Base-by-base conservation (phyloP, 1,284 basidiomycete genomes). In the Butyriboletus appendiculatus region DNA sequence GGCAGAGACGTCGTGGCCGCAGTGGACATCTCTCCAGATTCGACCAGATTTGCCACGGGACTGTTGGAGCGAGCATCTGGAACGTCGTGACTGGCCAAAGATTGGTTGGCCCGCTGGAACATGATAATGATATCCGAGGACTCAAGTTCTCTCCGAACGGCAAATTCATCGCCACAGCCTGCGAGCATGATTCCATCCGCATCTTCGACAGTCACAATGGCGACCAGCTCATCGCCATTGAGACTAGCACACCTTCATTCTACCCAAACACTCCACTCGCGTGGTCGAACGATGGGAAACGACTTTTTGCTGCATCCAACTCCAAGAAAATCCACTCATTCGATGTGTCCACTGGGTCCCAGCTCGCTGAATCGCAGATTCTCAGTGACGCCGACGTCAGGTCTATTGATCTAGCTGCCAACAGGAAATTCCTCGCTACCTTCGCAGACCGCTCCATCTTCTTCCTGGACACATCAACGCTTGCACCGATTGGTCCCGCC, bases 61-160 rank as follows among this genome's bases (percentile, higher is more conserved):
- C 26, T n/a, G 15, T 35, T 10, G n/a, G 24, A 15, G 32, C 22
- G 30, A 45, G 10, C 34, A 6, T 50, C 15, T 50, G 49, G 49
- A 20, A 6, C 20, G n/a, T 50, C n/a, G 4, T 4, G 22, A 50
- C 48, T 1, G 45, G 26, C 11, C 14, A 37, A 10, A 33, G 10
- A 12, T 16, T 50, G 1, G 8, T 50, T 49, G 43, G 48, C 4
- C 55, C 55, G 3, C 38, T 55, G 33, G 7, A 35, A 56, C 53
- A 56, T 7, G 26, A 30, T n/a, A 14, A 12, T 6, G 9, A 9
- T 1, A 38, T 50, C 20, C 9, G 4, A 0, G 54, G 55, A 10
- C 4, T 50, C 30, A 51, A 15, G 5, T 56, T 57, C 20, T 52
- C 46, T 5, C 54, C 55, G 1, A 16, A 58, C 11, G 53, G 52